Conservation (phyloP, 148 eudicot species). For the Fagopyrum esculentum region DNA sequence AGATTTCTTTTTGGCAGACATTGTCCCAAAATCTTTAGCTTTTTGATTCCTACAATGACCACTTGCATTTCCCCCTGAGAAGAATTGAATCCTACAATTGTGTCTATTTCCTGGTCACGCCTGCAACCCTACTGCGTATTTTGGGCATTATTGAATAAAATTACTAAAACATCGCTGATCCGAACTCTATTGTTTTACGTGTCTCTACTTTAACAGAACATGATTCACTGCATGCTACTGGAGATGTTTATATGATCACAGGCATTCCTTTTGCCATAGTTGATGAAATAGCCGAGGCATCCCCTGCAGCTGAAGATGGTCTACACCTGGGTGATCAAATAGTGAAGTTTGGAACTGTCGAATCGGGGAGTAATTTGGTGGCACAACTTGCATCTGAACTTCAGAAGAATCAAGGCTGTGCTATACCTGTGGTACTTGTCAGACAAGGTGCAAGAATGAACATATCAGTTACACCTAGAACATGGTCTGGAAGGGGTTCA, state of each 20-base stretch:
- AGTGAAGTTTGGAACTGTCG: constrained; percentile 76
- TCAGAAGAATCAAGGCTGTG: constrained; percentile 51
- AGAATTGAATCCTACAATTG: not conserved
- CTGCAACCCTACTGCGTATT: not conserved
- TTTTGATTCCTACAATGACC: not conserved
- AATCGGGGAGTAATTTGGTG: constrained; percentile 58
- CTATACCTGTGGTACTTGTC: constrained; percentile 40
- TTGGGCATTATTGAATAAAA: not conserved
- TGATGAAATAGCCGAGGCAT: constrained; percentile 84
- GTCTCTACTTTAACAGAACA: constrained; percentile 11
- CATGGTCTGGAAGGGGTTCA: constrained; percentile 86
- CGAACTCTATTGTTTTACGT: not conserved
- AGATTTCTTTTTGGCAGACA: not conserved
- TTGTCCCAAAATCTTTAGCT: not conserved
- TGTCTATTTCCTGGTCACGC: not conserved
- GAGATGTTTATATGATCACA: constrained; percentile 38
- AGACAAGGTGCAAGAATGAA: constrained; percentile 68
- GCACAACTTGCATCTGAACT: constrained; percentile 74
- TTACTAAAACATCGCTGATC: not conserved
- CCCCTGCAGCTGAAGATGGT: constrained; percentile 98
- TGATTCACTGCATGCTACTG: constrained; percentile 15
- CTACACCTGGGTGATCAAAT: constrained; percentile 94
- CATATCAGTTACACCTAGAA: constrained; percentile 70
- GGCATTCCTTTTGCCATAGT: constrained; percentile 75
- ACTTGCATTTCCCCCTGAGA: not conserved